Evolutionary conservation across 805 yeast genomes (phyloP), one percentile per base, ranked within the genome.

Genomic region (Spathaspora arborariae): DNA sequence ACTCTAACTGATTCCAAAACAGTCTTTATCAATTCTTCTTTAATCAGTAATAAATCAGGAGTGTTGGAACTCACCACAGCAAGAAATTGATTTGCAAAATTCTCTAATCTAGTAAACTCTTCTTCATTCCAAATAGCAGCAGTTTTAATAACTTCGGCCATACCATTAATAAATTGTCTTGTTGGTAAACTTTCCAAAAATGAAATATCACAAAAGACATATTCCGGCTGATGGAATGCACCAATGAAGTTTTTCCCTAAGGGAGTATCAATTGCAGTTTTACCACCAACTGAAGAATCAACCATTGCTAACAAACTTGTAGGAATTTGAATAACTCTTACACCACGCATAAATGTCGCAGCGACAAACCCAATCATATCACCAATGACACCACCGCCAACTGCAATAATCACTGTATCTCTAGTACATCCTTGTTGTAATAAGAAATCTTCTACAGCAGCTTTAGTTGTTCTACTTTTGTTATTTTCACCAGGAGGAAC

Each of bases 301-400:
- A 94, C 99, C 99, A 94, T 94, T 7, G 99, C 85, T 52, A 94
- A 76, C 53, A 94, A 69, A 27, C 96, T 87, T 5, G 99, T 94
- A 46, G 99, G 99, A 22, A 94, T 77, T 66, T 94, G 99, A 39
- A 90, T 84, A 47, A 90, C 89, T 52, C 96, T 78, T 7, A 94
- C 96, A 47, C 99, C 99, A 63, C 99, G 80, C 99, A 94, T 94
- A 65, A 94, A 94, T 2, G 99, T 94, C 26, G 99, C 92, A n/a
- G 99, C 99, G 37, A 94, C 98, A 63, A 82, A 94, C 3, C 99
- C 99, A 54, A 92, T 88, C 99, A 94, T 92, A 63, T 94, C 99
- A 50, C 99, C 99, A 65, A 94, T 92, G 44, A 94, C 95, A 57
- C 99, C 99, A 55, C 99, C 99, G 51, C 99, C 99, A 49, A 94